Evolutionary conservation across 495 filamentous ascomycete species (phyloP), one percentile per base, ranked within the genome.

Genomic region (Thozetella sp.): DNA sequence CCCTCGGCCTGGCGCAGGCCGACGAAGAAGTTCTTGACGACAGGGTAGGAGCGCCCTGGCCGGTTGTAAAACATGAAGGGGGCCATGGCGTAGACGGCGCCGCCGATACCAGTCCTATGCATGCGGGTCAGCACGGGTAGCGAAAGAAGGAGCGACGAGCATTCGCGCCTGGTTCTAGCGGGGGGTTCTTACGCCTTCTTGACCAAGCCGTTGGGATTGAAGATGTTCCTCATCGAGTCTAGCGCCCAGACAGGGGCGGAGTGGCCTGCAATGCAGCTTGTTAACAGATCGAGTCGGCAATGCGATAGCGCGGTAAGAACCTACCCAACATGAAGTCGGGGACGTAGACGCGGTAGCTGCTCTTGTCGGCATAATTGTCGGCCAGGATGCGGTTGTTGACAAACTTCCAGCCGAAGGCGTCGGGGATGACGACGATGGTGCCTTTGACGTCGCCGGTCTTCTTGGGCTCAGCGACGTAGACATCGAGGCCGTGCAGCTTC

Each of bases 291-390:
- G 4, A 12, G n/a, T 30, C 1, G 1, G 25, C 27, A 20, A 2
- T 54, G 12, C 9, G 62, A 54, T 40, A 43, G 17, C 26, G 53
- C 30, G 30, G 4, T 24, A 13, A n/a, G 11, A 24, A 58, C 51
- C 12, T 1, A 80, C 80, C 79, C 15, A 71, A 61, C 79, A 83
- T 81, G 62, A 83, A 82, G 23, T 83, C 77, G 1, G 79, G 80
- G 24, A 81, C 51, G 53, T 79, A 80, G 13, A 82, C 77, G 25
- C 59, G 54, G 50, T 72, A 77, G 26, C 59, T 60, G 4, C 71
- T 65, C 57, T 74, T 76, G 53, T 72, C 68, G 1, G 80, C 79
- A 56, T 79, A 81, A 22, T 60, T 56, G 58, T 83, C 80, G 2
- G 79, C 77, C 56, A 82, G 63, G 1, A 83, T 46, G 0, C 77